Base-by-base conservation (phyloP, 2,329 filamentous ascomycete species). In the Ascochyta lentis region DNA sequence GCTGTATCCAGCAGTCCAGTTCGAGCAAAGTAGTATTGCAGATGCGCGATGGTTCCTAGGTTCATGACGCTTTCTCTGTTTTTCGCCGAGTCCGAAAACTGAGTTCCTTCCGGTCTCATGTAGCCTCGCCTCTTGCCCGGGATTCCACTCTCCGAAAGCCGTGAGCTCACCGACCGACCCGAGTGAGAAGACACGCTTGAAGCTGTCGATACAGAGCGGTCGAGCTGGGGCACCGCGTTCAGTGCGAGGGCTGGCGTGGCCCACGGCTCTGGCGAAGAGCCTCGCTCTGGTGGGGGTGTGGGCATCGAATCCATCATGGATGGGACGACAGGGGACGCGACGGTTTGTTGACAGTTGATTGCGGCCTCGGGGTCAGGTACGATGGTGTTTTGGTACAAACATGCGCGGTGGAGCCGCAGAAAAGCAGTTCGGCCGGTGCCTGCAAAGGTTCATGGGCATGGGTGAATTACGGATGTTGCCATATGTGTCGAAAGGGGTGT, bases 11-110 rank as follows among this genome's bases (percentile, higher is more conserved):
- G 79, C 61, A 99, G 79, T 6, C 95, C 95, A 0, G 95, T 99
- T 56, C 95, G 84, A 33, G 95, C 94, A 79, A 99, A 99, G 78
- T 98, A 99, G 78, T 98, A 96, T 77, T 99, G 95, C 70, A 99
- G 81, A 79, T 99, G 95, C 52, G 93, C 92, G 68, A 99, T 99
- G 76, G 93, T 97, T 50, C 95, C 95, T 59, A 99, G 79, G 71
- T 92, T 96, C 86, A 98, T 89, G 63, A 99, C 95, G 72, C 93
- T 97, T 75, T 99, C 94, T 60, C 95, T 85, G 46, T 92, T 92
- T 71, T 87, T 88, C 42, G 95, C 95, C 53, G 93, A 97, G 56
- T 90, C 89, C 24, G 95, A 91, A 75, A 98, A 99, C 69, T 92
- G 86, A 47, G 91, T 96, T 49, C 88, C 91, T 73, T 92, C 89